phyloP scores from a whole-genome alignment of 148 eudicot genomes.

The Rhododendron griersonianum region DNA sequence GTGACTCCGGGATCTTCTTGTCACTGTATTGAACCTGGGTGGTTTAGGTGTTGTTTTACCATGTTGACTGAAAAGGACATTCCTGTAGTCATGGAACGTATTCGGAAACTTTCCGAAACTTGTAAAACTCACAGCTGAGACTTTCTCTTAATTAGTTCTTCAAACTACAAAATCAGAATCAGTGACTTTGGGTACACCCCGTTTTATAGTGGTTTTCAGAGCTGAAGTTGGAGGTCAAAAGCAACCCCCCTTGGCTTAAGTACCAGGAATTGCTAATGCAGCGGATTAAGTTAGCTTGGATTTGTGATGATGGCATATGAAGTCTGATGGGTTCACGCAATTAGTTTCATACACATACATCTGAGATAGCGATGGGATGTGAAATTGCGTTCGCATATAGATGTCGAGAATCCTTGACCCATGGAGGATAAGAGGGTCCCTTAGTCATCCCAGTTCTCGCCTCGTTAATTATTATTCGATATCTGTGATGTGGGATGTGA shows the following conservation, averaged over 20 bases:
- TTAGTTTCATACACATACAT: background rate
- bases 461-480: background rate
- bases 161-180: constrained; percentile 25
- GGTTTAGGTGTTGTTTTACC: constrained; percentile 76
- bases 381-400: background rate
- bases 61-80: constrained; percentile 54
- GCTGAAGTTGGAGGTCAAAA: background rate
- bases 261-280: background rate
- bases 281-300: background rate
- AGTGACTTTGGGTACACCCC: background rate
- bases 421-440: background rate
- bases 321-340: background rate
- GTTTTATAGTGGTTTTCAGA: background rate
- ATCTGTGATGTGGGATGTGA: background rate
- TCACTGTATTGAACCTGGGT: constrained; percentile 94
- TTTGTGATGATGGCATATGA: background rate
- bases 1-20: constrained; percentile 79
- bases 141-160: constrained; percentile 24
- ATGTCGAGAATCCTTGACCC: background rate
- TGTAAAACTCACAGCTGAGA: constrained; percentile 46
- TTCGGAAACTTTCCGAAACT: constrained; percentile 47
- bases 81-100: constrained; percentile 62
- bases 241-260: background rate
- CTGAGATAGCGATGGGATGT: background rate
- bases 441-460: no score